Evolutionary conservation across 257 asterid species (phyloP).

Genomic region (Dorcoceras hygrometricum): DNA sequence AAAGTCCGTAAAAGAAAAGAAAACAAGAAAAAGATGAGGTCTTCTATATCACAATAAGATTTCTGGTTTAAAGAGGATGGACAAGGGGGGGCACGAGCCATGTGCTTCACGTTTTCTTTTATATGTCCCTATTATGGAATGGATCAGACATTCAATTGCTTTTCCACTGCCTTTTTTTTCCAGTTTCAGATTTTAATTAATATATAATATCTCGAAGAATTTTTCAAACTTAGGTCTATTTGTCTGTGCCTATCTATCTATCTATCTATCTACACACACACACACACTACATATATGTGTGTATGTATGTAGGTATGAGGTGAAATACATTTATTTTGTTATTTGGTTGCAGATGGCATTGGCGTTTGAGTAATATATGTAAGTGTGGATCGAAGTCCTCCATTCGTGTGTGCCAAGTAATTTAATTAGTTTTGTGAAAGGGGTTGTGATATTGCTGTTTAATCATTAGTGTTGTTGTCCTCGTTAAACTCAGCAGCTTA

Average conservation of each 20-base stretch:
- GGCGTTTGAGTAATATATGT: background rate
- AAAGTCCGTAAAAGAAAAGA: too few species aligned
- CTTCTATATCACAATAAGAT: too few species aligned
- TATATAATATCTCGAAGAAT: too few species aligned
- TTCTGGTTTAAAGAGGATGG: too few species aligned
- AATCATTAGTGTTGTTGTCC: background rate
- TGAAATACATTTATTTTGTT: background rate
- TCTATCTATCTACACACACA: too few species aligned
- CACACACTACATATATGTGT: too few species aligned
- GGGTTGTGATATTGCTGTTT: background rate
- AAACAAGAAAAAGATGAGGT: too few species aligned
- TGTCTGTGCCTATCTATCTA: too few species aligned
- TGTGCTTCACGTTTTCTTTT: background rate
- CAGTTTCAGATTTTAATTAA: too few species aligned
- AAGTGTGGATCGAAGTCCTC: background rate
- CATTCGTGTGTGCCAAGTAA: background rate
- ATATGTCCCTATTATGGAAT: background rate
- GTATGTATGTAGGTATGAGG: background rate
- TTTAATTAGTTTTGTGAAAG: background rate
- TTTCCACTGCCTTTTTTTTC: background rate
- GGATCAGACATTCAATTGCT: background rate
- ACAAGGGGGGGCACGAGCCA: too few species aligned
- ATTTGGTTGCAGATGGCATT: conserved; percentile 22
- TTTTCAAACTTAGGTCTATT: too few species aligned
- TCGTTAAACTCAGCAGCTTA: background rate